A percentile compares a stretch with the other conserved stretches of the same genome.
Evolutionary conservation across 441 rosid species (phyloP).

Genomic region (Pelargonium myrrhifolium): DNA sequence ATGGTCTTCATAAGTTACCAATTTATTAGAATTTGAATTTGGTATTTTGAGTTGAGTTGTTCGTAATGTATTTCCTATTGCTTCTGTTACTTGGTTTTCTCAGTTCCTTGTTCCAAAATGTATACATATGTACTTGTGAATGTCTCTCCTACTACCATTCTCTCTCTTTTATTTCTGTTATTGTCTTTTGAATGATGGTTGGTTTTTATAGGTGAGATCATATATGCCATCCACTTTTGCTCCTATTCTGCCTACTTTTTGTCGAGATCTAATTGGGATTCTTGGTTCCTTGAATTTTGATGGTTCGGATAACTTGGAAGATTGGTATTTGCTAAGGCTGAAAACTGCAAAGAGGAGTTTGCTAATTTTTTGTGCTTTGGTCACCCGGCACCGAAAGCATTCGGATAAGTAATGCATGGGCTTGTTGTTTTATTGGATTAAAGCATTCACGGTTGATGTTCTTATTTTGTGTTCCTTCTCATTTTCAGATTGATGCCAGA

Average conservation of each 20-base stretch:
- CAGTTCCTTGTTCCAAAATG: neutral
- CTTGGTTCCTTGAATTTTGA: slow-evolving; percentile 56
- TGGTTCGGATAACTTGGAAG: slow-evolving; percentile 31
- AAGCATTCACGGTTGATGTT: slow-evolving; percentile 11
- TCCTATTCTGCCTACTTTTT: slow-evolving; percentile 49
- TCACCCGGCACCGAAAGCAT: slow-evolving; percentile 73
- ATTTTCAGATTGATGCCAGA: slow-evolving; percentile 63
- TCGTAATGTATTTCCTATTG: neutral
- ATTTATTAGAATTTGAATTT: neutral
- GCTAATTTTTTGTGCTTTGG: slow-evolving; percentile 59
- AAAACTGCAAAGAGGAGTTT: slow-evolving; percentile 75
- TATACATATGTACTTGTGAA: neutral
- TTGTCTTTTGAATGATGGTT: slow-evolving; percentile 22
- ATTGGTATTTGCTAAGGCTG: slow-evolving; percentile 41
- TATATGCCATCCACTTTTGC: slow-evolving; percentile 68
- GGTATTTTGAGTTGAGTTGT: neutral
- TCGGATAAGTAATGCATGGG: slow-evolving; percentile 54
- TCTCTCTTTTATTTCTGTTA: slow-evolving; percentile 19
- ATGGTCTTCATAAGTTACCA: neutral
- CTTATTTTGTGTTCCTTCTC: slow-evolving; percentile 8
- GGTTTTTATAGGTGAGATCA: slow-evolving; percentile 56
- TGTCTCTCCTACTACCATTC: slow-evolving; percentile 18
- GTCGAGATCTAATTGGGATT: slow-evolving; percentile 46
- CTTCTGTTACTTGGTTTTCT: neutral
- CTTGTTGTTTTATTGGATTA: slow-evolving; percentile 6